phyloP scores from a whole-genome alignment of 1,139 yeast genomes.

The Blastobotrys ciferrii region DNA sequence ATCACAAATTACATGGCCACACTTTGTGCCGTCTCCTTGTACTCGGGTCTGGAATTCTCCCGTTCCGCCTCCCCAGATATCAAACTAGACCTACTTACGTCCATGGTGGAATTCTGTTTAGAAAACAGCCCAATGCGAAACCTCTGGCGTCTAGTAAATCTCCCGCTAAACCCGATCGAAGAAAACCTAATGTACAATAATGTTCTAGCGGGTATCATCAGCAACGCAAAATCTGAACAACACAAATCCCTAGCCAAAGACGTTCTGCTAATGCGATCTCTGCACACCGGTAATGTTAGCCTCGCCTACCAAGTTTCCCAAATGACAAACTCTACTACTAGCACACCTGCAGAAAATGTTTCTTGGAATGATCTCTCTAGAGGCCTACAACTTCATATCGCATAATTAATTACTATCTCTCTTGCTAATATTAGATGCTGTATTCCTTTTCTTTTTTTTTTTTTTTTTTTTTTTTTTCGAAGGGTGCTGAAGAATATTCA shows the following conservation, averaged over 20 bases:
- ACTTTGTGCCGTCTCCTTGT: slow-evolving; percentile 23
- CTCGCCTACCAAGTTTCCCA: slow-evolving; percentile 5
- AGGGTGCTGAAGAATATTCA: no score
- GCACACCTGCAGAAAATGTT: background rate
- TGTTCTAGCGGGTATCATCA: slow-evolving; percentile 20
- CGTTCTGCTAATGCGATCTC: slow-evolving; percentile 25
- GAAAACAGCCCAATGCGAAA: slow-evolving; percentile 17
- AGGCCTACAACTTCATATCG: slow-evolving; percentile 1
- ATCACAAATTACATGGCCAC: slow-evolving; percentile 23
- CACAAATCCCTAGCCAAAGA: slow-evolving; percentile 26
- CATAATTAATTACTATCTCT: no score
- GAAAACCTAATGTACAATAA: slow-evolving; percentile 18
- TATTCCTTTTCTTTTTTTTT: no score
- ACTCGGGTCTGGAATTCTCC: slow-evolving; percentile 25
- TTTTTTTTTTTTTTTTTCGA: no score
- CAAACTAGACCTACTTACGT: slow-evolving; percentile 15
- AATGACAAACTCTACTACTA: background rate
- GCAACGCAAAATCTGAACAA: slow-evolving; percentile 13
- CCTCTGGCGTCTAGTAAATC: slow-evolving; percentile 28
- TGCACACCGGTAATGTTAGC: slow-evolving; percentile 24
- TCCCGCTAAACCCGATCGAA: slow-evolving; percentile 26
- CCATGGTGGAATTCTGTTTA: slow-evolving; percentile 20
- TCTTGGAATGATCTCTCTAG: slow-evolving; percentile 6
- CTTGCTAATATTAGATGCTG: no score
- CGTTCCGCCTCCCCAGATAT: slow-evolving; percentile 25